Evolutionary conservation across 441 rosid species (phyloP).

Genomic region (Hura crepitans): DNA sequence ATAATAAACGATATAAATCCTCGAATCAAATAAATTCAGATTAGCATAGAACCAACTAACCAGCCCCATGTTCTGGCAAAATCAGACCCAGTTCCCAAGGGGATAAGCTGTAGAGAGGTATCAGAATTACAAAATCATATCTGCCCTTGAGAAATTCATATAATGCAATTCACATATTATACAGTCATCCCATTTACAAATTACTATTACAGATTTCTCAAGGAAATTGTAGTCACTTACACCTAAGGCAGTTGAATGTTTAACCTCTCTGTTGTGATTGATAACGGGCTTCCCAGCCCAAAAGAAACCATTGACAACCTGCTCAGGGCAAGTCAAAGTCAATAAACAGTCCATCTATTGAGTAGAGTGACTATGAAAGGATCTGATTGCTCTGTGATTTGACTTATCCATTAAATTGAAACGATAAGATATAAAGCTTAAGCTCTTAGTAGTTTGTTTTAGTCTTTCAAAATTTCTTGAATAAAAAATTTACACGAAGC

Average conservation of each 20-base stretch:
- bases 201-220: no score
- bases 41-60: conserved; percentile 46
- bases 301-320: conserved; percentile 98
- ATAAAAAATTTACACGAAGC: background rate
- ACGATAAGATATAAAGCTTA: background rate
- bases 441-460: background rate
- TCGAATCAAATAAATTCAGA: conserved; percentile 17
- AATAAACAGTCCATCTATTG: background rate
- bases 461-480: background rate
- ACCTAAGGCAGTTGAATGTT: conserved; percentile 78
- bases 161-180: conserved; percentile 6
- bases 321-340: conserved; percentile 26
- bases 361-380: background rate
- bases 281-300: conserved; percentile 69
- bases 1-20: background rate
- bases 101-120: conserved; percentile 64
- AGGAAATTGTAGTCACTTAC: conserved; percentile 44
- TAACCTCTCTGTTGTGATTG: conserved; percentile 42
- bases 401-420: background rate
- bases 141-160: conserved; percentile 16
- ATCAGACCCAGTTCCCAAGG: conserved; percentile 96
- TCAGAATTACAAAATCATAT: conserved; percentile 19
- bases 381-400: background rate
- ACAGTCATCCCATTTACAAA: background rate
- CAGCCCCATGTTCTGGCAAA: conserved; percentile 92